Base-by-base conservation (phyloP, 345 rosid genomes). In the Linum tenue region DNA sequence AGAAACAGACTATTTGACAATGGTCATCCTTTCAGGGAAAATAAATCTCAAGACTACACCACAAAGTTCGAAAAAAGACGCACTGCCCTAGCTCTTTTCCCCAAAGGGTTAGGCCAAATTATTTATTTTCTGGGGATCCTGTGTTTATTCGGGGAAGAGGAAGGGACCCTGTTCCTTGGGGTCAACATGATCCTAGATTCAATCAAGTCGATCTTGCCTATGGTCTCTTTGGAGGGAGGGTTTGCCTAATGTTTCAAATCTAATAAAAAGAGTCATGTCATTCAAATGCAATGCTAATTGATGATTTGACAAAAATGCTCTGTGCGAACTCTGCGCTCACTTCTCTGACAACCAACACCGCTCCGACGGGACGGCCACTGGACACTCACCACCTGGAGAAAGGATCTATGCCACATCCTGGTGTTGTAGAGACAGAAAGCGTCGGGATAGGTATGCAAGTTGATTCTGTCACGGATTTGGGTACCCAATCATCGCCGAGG, bases 91-190 rank as follows among this genome's bases (percentile, higher is more conserved):
- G 72, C 58, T 70, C 84, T 35, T 67, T 75, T 0, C 69, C 85
- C 31, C 88, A 78, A 60, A 87, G 91, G 82, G 65, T 75, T 60
- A 77, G 94, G 59, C 39, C 79, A 66, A 86, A 80, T 66, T 90
- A 78, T 55, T 40, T 77, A 73, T 86, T 81, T 80, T 69, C 72
- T 7, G 85, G 91, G 64, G 95, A 88, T 56, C 43, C 81, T 59
- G 92, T 84, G 65, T 72, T 80, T 73, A 84, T 85, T 66, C 84
- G 92, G 75, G 97, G 96, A 75, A 86, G 97, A 78, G 99, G 90
- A 71, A 88, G 85, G 79, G 96, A 86, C 37, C 48, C 80, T 70
- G 84, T 82, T 70, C 70, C 86, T 55, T 92, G 99, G 99, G 76
- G 65, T 64, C 94, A 79, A 65, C 82, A 79, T 66, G 90, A 86